Conservation (phyloP, 169 alveolate genomes). For the Eimeria nieschulzi region DNA sequence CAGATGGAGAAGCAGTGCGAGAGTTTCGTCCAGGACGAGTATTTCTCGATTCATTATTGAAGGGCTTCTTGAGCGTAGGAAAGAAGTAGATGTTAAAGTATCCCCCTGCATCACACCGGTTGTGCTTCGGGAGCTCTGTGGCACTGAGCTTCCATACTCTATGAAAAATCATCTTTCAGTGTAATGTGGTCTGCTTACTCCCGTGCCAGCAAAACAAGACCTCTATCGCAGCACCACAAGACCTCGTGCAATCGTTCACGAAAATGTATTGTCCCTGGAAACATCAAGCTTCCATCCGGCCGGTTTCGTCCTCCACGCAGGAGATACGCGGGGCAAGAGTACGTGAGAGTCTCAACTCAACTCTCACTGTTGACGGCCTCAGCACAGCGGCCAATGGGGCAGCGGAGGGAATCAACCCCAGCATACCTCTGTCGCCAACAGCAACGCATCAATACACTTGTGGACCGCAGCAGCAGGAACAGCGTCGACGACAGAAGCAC, state of each 20-base stretch:
- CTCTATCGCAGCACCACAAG: no score
- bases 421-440: constrained; percentile 3
- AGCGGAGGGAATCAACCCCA: not conserved
- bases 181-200: no score
- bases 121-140: no score
- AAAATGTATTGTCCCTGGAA: constrained; percentile 41
- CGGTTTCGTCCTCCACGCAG: not conserved
- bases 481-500: not conserved
- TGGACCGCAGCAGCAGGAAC: not conserved
- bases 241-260: not conserved
- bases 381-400: not conserved
- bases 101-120: no score
- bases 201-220: no score
- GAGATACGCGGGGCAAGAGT: not conserved
- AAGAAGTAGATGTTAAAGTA: no score
- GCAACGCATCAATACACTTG: not conserved
- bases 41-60: no score
- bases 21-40: no score
- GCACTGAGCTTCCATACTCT: no score
- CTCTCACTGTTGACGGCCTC: constrained; percentile 24
- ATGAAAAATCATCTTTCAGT: no score
- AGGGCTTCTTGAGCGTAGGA: no score
- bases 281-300: not conserved
- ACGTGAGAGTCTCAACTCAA: constrained; percentile 10
- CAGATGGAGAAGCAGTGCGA: no score